These are phyloP conservation scores for Escallonia rubra DNA, from an alignment of 129 eudicot species.

Conservation along the genomic window DNA sequence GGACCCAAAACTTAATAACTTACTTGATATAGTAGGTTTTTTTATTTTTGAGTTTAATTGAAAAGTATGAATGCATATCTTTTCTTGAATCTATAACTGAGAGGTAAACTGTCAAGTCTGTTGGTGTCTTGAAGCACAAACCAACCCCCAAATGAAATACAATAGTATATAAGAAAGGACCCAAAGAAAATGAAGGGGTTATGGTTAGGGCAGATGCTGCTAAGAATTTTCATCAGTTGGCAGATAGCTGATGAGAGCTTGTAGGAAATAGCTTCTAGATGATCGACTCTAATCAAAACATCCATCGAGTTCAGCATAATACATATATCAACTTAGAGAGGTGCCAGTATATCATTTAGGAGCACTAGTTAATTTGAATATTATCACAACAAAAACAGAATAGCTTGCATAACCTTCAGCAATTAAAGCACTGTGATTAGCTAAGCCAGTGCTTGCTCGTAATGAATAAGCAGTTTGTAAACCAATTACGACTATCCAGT, in stretches of 20 bases:
- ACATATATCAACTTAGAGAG: background rate
- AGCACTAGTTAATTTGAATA: too few relatives aligned
- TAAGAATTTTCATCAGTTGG: background rate
- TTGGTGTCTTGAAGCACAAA: background rate
- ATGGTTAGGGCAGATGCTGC: background rate
- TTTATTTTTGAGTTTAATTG: too few relatives aligned
- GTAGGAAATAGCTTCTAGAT: background rate
- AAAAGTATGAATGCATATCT: too few relatives aligned
- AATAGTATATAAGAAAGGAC: background rate
- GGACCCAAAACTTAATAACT: too few relatives aligned
- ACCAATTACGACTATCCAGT: background rate
- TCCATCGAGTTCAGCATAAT: background rate
- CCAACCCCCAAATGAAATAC: background rate
- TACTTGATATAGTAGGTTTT: too few relatives aligned
- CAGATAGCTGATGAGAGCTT: background rate
- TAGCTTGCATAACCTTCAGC: too few relatives aligned
- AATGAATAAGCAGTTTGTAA: background rate
- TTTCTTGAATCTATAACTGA: background rate
- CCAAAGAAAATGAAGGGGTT: background rate
- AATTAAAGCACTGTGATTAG: too few relatives aligned
- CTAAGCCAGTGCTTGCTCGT: background rate
- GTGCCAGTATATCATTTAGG: background rate
- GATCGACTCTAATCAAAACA: background rate
- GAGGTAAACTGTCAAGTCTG: background rate
- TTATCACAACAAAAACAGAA: background rate